phyloP scores from a whole-genome alignment of 2,329 filamentous ascomycete genomes.

The Cyanodermella asteris region DNA sequence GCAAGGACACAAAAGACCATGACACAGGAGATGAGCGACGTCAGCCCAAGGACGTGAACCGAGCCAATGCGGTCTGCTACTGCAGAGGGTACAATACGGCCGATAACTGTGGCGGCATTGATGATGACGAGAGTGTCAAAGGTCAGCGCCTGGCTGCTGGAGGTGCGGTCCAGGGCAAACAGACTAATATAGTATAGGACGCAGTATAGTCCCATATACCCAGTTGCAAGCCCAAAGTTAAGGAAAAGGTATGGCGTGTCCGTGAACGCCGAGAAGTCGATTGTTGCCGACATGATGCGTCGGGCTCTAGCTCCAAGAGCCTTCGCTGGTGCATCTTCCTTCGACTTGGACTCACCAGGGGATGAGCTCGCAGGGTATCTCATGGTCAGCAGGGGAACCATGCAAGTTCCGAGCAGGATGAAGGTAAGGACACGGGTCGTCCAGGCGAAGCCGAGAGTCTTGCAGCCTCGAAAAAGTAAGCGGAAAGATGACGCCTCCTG shows the following conservation, averaged over 20 bases:
- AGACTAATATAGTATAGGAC: conserved; percentile 16
- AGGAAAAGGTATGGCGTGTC: conserved; percentile 25
- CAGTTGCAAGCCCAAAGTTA: conserved; percentile 27
- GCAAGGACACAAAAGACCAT: conserved; percentile 16
- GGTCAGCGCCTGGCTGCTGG: conserved; percentile 13
- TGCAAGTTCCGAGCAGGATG: conserved; percentile 26
- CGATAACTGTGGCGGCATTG: conserved; percentile 38
- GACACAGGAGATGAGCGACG: conserved; percentile 13
- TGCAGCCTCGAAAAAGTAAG: conserved; percentile 34
- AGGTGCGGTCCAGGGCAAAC: conserved; percentile 25
- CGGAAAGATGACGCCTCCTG: conserved; percentile 27
- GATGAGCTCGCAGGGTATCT: too few species aligned
- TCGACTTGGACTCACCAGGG: too few species aligned
- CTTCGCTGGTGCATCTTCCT: too few species aligned
- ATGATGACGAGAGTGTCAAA: conserved; percentile 38
- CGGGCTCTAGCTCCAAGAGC: conserved; percentile 1
- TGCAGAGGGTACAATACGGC: conserved; percentile 35
- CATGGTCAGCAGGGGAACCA: conserved; percentile 9
- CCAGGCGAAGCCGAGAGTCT: conserved; percentile 40
- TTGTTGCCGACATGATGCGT: conserved; percentile 1
- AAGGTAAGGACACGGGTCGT: conserved; percentile 42
- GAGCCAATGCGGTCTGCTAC: conserved; percentile 35
- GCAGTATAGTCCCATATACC: conserved; percentile 24
- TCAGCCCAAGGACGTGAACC: conserved; percentile 30
- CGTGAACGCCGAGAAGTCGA: conserved; percentile 24